Conservation (phyloP, 202 grass and related monocot species). For the Panicum virgatum region DNA sequence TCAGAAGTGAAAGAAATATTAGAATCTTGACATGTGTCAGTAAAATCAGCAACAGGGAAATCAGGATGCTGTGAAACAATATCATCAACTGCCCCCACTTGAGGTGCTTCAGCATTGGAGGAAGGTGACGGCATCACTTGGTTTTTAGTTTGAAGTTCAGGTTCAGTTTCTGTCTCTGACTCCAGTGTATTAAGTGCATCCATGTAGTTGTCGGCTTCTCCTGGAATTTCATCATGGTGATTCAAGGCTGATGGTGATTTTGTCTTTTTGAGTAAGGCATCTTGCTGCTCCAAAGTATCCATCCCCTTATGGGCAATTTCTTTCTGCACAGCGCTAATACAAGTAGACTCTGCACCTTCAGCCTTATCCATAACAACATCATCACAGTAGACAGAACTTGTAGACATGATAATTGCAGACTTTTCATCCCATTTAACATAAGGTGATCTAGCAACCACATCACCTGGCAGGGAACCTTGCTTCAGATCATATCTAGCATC, state of each 20-base stretch:
- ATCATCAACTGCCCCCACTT: slow-evolving; percentile 19
- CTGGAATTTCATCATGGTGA: slow-evolving; percentile 65
- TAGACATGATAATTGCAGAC: slow-evolving; percentile 62
- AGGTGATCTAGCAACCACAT: slow-evolving; percentile 47
- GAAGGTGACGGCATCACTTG: slow-evolving; percentile 44
- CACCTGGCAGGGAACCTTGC: slow-evolving; percentile 44
- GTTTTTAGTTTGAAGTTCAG: slow-evolving; percentile 59
- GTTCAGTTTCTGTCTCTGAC: slow-evolving; percentile 86
- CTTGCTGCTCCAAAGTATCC: slow-evolving; percentile 46
- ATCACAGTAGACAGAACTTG: slow-evolving; percentile 64
- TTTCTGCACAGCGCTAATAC: slow-evolving; percentile 38
- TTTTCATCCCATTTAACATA: slow-evolving; percentile 86
- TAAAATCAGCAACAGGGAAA: slow-evolving; percentile 39
- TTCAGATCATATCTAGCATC: slow-evolving; percentile 30
- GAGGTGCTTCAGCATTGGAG: slow-evolving; percentile 28
- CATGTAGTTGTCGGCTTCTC: slow-evolving; percentile 87
- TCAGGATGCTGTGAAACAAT: slow-evolving; percentile 38
- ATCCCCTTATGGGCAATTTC: slow-evolving; percentile 36
- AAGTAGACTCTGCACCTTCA: slow-evolving; percentile 41
- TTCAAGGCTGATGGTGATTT: slow-evolving; percentile 54
- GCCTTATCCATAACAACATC: slow-evolving; percentile 66
- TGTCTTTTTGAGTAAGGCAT: slow-evolving; percentile 43
- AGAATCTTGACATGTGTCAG: slow-evolving; percentile 27
- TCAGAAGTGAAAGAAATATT: slow-evolving; percentile 24
- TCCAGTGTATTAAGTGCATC: slow-evolving; percentile 93